These are phyloP conservation scores for Phyllachora maydis DNA, from an alignment of 2,329 filamentous ascomycete genomes.

Conservation along the genomic window DNA sequence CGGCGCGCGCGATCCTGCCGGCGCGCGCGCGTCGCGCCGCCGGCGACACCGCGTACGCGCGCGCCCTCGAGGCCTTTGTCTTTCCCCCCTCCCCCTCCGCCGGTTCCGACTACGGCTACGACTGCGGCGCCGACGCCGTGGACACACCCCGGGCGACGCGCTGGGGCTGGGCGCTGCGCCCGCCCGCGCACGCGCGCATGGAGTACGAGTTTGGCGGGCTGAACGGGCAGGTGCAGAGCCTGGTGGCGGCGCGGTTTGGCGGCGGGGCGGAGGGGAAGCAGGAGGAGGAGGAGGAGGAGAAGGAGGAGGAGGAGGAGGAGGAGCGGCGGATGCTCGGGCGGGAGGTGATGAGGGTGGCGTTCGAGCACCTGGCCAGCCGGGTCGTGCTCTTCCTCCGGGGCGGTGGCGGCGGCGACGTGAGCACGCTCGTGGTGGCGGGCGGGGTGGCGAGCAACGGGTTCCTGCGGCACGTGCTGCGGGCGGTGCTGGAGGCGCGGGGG, in stretches of 20 bases:
- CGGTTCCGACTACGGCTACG: slow-evolving; percentile 27
- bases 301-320: slow-evolving; percentile 21
- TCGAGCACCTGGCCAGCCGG: slow-evolving; percentile 69
- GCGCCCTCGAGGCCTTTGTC: slow-evolving; percentile 58
- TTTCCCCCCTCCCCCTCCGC: slow-evolving; percentile 27
- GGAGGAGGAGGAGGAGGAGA: too few relatives aligned
- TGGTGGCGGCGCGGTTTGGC: slow-evolving; percentile 1
- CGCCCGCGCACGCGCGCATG: slow-evolving; percentile 38
- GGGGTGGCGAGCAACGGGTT: slow-evolving; percentile 79
- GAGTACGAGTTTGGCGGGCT: slow-evolving; percentile 59
- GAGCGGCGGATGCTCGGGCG: slow-evolving; percentile 52
- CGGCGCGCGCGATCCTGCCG: slow-evolving; percentile 58
- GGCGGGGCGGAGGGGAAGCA: too few relatives aligned
- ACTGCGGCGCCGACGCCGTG: slow-evolving; percentile 31
- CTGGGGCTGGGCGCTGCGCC: slow-evolving; percentile 41
- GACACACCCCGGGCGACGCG: slow-evolving; percentile 18
- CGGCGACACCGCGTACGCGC: slow-evolving; percentile 56
- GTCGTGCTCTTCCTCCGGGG: slow-evolving; percentile 43
- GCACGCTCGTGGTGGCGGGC: slow-evolving; percentile 63
- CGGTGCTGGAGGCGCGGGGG: slow-evolving; percentile 42
- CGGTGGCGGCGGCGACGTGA: slow-evolving; percentile 9
- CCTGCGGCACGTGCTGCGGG: slow-evolving; percentile 43
- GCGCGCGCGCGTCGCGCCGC: slow-evolving; percentile 24
- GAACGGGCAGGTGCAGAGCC: slow-evolving; percentile 25
- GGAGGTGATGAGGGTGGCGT: slow-evolving; percentile 59